These are phyloP conservation scores for Curvularia lunata DNA, from an alignment of 2,329 filamentous ascomycete species.

Conservation along the genomic window DNA sequence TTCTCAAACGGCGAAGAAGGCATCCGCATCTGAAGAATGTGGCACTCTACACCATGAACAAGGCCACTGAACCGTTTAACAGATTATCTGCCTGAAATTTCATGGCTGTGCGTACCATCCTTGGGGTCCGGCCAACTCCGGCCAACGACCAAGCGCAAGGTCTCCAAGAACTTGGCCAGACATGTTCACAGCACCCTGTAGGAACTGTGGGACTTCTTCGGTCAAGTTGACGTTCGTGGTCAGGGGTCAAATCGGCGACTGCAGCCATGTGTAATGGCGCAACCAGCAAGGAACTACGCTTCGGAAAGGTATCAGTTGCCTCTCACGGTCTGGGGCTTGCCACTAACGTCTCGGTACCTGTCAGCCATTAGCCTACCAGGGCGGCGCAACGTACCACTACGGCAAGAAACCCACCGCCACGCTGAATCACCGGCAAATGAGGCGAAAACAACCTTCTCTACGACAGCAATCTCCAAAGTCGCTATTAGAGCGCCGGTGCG, in stretches of 20 bases:
- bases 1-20: neutral
- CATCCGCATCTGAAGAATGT: neutral
- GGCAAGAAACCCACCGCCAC: neutral
- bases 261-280: neutral
- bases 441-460: too few species aligned
- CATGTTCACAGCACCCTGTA: neutral
- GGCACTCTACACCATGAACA: neutral
- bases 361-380: neutral
- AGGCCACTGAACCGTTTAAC: neutral
- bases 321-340: neutral
- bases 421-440: neutral
- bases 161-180: neutral
- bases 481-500: neutral
- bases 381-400: neutral
- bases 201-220: slow-evolving; percentile 10
- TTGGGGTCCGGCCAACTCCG: slow-evolving; percentile 6
- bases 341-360: neutral
- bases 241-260: slow-evolving; percentile 10
- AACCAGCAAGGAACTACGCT: neutral
- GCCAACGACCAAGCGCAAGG: neutral
- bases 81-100: neutral
- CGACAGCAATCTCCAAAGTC: too few species aligned
- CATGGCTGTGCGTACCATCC: neutral
- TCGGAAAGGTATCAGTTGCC: neutral
- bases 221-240: neutral